Percentiles rank a stretch among this genome's conserved stretches.
phyloP scores from a whole-genome alignment of 805 yeast species.

The Cyberlindnera mycetangii region DNA sequence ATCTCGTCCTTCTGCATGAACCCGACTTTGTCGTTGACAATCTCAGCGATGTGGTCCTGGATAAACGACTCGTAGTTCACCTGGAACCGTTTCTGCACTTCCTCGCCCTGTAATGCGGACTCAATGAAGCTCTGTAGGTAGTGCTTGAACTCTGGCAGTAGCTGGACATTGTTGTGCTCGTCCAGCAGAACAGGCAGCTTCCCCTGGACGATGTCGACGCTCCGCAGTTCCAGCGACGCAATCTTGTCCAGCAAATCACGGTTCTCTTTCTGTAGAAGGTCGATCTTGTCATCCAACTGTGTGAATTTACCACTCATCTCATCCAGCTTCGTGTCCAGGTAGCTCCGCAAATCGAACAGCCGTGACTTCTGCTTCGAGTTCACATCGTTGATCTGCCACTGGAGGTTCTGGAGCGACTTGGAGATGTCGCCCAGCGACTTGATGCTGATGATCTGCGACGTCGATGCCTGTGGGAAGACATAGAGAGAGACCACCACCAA shows the following conservation, averaged over 20 bases:
- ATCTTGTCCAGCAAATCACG: slow-evolving; percentile 11
- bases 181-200: slow-evolving; percentile 23
- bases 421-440: slow-evolving; percentile 21
- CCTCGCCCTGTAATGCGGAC: slow-evolving; percentile 5
- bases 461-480: not conserved
- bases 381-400: slow-evolving; percentile 26
- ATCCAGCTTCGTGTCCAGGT: slow-evolving; percentile 21
- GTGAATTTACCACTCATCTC: slow-evolving; percentile 13
- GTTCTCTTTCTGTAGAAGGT: slow-evolving; percentile 5
- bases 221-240: slow-evolving; percentile 13
- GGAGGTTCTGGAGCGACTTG: slow-evolving; percentile 21
- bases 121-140: slow-evolving; percentile 17
- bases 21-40: slow-evolving; percentile 18
- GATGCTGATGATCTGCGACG: slow-evolving; percentile 16
- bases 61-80: slow-evolving; percentile 17
- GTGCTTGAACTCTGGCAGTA: slow-evolving; percentile 25
- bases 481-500: no score
- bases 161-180: slow-evolving; percentile 15
- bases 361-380: slow-evolving; percentile 20
- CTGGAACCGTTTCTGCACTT: slow-evolving; percentile 8
- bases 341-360: slow-evolving; percentile 20
- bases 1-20: slow-evolving; percentile 25
- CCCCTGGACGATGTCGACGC: slow-evolving; percentile 3
- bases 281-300: slow-evolving; percentile 12
- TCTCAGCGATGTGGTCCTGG: slow-evolving; percentile 19